Percentiles rank a stretch among this genome's conserved stretches.
Conservation (phyloP, 106 monocot species). For the Apostasia shenzhenica region DNA sequence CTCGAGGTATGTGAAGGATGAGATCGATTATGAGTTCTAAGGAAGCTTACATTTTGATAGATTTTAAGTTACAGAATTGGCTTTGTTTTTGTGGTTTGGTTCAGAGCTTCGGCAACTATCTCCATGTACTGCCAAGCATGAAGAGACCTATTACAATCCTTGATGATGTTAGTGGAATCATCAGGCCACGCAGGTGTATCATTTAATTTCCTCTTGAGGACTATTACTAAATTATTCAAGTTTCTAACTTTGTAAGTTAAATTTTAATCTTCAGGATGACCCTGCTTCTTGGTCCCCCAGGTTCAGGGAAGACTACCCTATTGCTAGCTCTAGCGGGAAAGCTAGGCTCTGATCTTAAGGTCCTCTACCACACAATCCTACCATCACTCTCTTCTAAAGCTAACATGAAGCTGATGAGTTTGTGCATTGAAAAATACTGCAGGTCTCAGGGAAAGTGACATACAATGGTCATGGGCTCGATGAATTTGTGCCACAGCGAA, state of each 20-base stretch:
- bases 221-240: neutral
- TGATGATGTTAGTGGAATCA: conserved; percentile 43
- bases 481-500: conserved; percentile 52
- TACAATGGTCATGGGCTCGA: conserved; percentile 54
- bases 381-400: too few species aligned
- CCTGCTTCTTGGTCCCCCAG: conserved; percentile 62
- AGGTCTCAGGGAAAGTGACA: conserved; percentile 20
- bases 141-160: conserved; percentile 40
- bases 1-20: conserved; percentile 29
- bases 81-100: neutral
- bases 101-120: conserved; percentile 22
- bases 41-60: neutral
- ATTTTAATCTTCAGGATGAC: conserved; percentile 39
- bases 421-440: neutral
- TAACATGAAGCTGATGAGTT: too few species aligned
- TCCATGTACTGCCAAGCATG: conserved; percentile 42
- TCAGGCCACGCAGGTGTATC: conserved; percentile 46
- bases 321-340: conserved; percentile 60
- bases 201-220: neutral
- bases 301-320: conserved; percentile 56
- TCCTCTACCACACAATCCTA: neutral
- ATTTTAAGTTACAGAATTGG: neutral
- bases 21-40: too few species aligned
- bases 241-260: too few species aligned
- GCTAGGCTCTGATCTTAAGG: conserved; percentile 43